These are phyloP conservation scores for Cladosporium sp. DNA, from an alignment of 2,329 filamentous ascomycete species.

Conservation along the genomic window DNA sequence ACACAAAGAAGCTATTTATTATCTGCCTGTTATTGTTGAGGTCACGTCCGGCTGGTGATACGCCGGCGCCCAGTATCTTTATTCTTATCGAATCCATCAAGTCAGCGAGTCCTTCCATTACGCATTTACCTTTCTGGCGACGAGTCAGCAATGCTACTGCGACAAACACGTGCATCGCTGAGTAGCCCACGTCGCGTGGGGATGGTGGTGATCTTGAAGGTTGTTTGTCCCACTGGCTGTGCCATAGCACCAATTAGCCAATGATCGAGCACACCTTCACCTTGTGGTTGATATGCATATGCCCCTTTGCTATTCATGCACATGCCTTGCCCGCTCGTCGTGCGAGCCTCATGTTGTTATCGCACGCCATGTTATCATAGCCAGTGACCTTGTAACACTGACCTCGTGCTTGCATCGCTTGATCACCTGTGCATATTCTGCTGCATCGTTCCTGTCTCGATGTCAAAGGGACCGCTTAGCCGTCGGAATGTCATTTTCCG, in stretches of 20 bases:
- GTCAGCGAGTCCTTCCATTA: background rate
- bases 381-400: background rate
- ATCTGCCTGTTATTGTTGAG: constrained; percentile 14
- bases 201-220: background rate
- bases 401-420: background rate
- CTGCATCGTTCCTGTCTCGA: constrained; percentile 10
- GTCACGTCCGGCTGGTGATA: background rate
- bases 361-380: background rate
- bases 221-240: background rate
- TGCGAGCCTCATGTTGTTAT: background rate
- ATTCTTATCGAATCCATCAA: constrained; percentile 1
- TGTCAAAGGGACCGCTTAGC: background rate
- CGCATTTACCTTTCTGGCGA: background rate
- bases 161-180: constrained; percentile 12
- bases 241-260: constrained; percentile 2
- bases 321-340: background rate
- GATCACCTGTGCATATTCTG: background rate
- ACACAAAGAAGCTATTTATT: constrained; percentile 19
- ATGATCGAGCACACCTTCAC: constrained; percentile 5
- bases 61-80: background rate
- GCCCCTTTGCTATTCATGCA: background rate
- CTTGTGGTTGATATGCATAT: background rate
- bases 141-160: background rate
- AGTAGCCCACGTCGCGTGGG: constrained; percentile 4
- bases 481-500: constrained; percentile 12